Conservation (phyloP, 192 early-diverging fungal genomes). For the Linnemannia schmuckeri region DNA sequence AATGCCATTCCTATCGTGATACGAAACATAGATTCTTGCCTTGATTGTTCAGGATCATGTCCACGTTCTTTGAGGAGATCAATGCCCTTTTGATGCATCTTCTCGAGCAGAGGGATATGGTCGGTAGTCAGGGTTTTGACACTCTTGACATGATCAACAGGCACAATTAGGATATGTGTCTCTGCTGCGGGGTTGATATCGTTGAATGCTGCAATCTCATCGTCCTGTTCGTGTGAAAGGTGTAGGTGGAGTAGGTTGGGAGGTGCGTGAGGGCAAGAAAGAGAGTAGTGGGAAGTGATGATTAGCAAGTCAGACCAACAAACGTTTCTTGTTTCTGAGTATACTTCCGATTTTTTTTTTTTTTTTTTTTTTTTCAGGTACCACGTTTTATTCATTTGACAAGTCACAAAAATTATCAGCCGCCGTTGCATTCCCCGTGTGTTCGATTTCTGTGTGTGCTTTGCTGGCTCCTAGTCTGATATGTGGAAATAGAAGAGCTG, state of each 20-base stretch:
- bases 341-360: no score
- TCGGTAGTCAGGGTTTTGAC: constrained; percentile 37
- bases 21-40: constrained; percentile 3
- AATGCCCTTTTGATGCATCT: constrained; percentile 29
- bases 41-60: constrained; percentile 32
- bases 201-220: constrained; percentile 50
- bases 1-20: no score
- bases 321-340: not conserved
- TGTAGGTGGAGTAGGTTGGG: not conserved
- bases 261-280: not conserved
- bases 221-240: constrained; percentile 23
- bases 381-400: not conserved
- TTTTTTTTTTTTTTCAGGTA: not conserved
- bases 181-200: constrained; percentile 57
- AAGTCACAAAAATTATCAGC: not conserved
- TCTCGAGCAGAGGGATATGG: constrained; percentile 29
- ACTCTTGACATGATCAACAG: constrained; percentile 45
- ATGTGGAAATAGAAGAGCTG: not conserved
- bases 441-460: no score
- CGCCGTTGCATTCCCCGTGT: no score
- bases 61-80: constrained; percentile 33
- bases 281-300: not conserved
- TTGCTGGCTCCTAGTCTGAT: no score
- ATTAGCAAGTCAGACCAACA: not conserved
- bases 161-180: constrained; percentile 56